Evolutionary conservation across 75 land plant genomes (phyloP).

Genomic region (Cunninghamia lanceolata): DNA sequence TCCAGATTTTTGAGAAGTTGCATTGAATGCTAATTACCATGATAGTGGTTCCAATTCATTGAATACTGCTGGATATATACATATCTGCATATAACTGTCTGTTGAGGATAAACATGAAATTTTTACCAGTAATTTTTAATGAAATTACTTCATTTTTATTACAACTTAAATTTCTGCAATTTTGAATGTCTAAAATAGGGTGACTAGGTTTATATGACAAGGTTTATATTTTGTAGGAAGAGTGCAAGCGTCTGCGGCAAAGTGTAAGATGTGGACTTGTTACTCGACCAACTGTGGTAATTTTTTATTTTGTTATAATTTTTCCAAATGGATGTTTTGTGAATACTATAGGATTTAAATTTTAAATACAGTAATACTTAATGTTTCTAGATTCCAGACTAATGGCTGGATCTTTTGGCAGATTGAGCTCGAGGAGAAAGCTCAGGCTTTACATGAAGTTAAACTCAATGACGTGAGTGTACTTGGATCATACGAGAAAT

Average conservation of each 20-base stretch:
- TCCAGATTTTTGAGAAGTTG: background rate
- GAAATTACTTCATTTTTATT: background rate
- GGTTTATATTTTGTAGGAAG: constrained; percentile 64
- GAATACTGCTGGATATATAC: background rate
- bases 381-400: background rate
- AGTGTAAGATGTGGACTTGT: constrained; percentile 93
- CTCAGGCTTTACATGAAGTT: constrained; percentile 67
- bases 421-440: constrained; percentile 93
- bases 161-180: background rate
- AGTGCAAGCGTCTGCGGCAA: constrained; percentile 90
- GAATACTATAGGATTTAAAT: background rate
- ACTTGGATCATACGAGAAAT: background rate
- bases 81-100: background rate
- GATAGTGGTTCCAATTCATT: background rate
- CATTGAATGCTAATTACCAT: background rate
- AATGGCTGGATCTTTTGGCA: constrained; percentile 19
- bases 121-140: background rate
- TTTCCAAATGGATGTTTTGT: constrained; percentile 4
- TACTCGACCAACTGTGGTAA: constrained; percentile 81
- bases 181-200: background rate
- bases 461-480: constrained; percentile 93
- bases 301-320: background rate
- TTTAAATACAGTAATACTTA: too few relatives aligned
- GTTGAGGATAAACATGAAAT: background rate
- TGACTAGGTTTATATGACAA: background rate